Base-by-base conservation (phyloP, 768 basidiomycete genomes). In the Rhizopogon vesiculosus region DNA sequence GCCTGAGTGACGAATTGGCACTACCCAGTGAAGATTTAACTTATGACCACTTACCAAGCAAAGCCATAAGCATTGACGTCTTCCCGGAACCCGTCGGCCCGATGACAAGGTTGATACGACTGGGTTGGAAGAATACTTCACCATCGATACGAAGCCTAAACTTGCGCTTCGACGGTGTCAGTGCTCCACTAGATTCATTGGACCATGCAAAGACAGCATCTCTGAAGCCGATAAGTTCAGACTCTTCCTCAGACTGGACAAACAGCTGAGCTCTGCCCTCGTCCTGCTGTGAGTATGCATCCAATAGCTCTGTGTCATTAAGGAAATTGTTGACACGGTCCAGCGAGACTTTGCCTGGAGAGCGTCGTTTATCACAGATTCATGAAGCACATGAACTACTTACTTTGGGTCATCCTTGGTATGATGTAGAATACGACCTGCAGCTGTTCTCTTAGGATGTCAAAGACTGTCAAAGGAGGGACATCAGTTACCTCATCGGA, bases 41-140 rank as follows among this genome's bases (percentile, higher is more conserved):
- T 3, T 18, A 10, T 15, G 22, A 25, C 22, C 22, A 41, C 68
- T 46, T 25, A 75, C 71, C 77, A 10, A 85, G 74, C 41, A 85
- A 67, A 1, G 85, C 85, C 83, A 87, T 85, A 19, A 86, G 71
- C 35, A 86, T 63, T 0, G 82, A 84, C 0, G 86, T 86, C 69
- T 86, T 87, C 6, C 85, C 86, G 4, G 77, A 78, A 2, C 76
- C 76, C 45, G 84, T 85, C 8, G 82, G 79, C 0, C 85, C 84
- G 40, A 85, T 69, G 9, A 86, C 76, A 48, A 85, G 69, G 58
- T 86, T 86, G 51, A 84, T 75, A 55, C 70, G 61, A 15, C 78
- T 78, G 9, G 66, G 74, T 59, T 75, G 75, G 75, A 88, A 88
- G 5, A 75, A 45, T 1, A 87, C 57, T 43, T 85, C 79, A n/a